phyloP scores from a whole-genome alignment of 78 protist genomes.

The Dictyostelium intermedium region DNA sequence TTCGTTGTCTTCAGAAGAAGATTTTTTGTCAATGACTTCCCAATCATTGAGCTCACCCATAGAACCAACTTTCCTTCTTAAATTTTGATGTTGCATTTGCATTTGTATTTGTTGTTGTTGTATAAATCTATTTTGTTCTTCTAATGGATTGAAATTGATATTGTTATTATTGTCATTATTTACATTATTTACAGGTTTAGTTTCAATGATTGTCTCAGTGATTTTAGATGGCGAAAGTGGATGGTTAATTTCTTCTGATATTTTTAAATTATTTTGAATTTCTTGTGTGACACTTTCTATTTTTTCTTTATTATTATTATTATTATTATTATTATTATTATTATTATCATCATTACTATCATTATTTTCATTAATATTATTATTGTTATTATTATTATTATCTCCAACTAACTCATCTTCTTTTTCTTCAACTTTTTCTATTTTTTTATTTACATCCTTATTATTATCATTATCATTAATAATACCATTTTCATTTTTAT shows the following conservation, averaged over 20 bases:
- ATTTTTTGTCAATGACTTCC: neutral
- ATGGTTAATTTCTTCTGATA: neutral
- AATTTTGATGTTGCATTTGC: neutral
- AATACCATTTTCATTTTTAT: neutral
- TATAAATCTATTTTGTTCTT: neutral
- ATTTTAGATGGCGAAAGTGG: neutral
- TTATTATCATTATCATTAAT: neutral
- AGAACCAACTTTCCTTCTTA: constrained; percentile 4
- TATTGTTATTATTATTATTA: neutral
- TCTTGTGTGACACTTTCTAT: neutral
- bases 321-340: neutral
- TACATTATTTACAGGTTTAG: neutral
- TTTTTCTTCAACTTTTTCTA: neutral
- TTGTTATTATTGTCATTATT: constrained; percentile 2
- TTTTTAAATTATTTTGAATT: neutral
- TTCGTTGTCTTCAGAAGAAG: neutral
- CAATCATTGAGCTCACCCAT: neutral
- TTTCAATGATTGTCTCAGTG: neutral
- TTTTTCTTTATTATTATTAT: neutral
- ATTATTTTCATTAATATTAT: neutral
- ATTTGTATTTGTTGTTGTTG: neutral
- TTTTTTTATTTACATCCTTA: neutral
- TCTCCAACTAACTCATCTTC: neutral
- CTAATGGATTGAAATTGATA: neutral
- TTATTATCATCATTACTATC: neutral